These are phyloP conservation scores for Podospora appendiculata DNA, from an alignment of 495 filamentous ascomycete genomes.

Conservation along the genomic window DNA sequence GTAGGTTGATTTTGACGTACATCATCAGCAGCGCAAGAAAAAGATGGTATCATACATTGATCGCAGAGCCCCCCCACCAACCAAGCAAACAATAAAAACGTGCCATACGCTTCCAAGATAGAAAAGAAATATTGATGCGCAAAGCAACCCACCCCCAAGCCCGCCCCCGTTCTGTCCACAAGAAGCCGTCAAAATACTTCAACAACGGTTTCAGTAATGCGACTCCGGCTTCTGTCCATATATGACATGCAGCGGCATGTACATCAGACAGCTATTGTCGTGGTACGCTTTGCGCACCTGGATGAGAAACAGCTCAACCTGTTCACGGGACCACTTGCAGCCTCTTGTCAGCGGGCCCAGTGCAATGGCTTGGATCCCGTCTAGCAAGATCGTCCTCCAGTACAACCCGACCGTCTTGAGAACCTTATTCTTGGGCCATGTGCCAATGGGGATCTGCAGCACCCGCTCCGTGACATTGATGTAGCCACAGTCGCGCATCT, in stretches of 20 bases:
- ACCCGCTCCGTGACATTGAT: conserved; percentile 48
- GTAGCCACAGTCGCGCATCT: conserved; percentile 51
- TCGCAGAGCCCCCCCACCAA: too few species aligned
- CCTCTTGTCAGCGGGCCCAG: conserved; percentile 54
- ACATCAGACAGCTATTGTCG: conserved; percentile 32
- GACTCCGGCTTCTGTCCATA: conserved; percentile 38
- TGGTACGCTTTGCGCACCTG: conserved; percentile 39
- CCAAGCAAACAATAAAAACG: too few species aligned
- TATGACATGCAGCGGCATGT: conserved; percentile 45
- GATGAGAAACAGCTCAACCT: conserved; percentile 40
- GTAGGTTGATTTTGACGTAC: too few species aligned
- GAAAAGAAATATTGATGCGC: too few species aligned
- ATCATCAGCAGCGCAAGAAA: too few species aligned
- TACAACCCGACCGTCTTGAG: conserved; percentile 56
- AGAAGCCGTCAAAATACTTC: too few species aligned
- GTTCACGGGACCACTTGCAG: conserved; percentile 35
- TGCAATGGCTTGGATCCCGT: conserved; percentile 56
- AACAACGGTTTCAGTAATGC: too few species aligned
- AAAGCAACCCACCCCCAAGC: too few species aligned
- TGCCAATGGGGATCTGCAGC: conserved; percentile 59
- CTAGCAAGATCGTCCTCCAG: conserved; percentile 48
- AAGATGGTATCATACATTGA: too few species aligned
- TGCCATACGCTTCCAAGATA: too few species aligned
- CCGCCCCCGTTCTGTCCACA: too few species aligned
- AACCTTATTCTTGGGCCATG: conserved; percentile 56